phyloP scores from a whole-genome alignment of 192 early-diverging fungal species.

The Podila clonocystis region DNA sequence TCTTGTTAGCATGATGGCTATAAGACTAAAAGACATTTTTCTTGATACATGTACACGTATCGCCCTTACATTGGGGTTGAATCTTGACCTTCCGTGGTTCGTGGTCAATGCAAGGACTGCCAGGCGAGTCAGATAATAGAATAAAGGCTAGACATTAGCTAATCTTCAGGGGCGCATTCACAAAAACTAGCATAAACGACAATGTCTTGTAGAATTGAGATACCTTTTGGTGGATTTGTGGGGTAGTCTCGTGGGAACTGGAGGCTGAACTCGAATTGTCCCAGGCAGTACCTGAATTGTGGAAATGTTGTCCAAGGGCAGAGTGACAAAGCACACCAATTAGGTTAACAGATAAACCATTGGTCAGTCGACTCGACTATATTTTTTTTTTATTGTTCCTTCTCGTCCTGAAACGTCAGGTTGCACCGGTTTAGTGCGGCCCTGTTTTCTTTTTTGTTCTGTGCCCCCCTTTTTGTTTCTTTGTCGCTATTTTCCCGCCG shows the following conservation, averaged over 20 bases:
- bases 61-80: constrained; percentile 70
- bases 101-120: constrained; percentile 66
- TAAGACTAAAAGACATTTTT: neutral
- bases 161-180: neutral
- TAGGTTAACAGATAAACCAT: neutral
- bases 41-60: too few relatives aligned
- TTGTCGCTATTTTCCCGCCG: neutral
- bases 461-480: constrained; percentile 34
- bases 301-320: constrained; percentile 4
- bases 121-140: neutral
- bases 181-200: neutral
- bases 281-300: constrained; percentile 60
- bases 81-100: constrained; percentile 55
- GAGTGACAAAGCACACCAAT: neutral
- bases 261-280: constrained; percentile 56
- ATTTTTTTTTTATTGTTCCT: neutral
- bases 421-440: neutral
- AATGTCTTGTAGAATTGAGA: neutral
- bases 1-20: neutral
- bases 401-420: neutral
- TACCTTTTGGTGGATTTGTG: constrained; percentile 62
- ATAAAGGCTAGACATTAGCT: neutral
- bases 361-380: neutral
- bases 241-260: constrained; percentile 67
- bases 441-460: neutral